Percentiles rank a stretch among this genome's conserved stretches.
Evolutionary conservation across 345 rosid genomes (phyloP).

Genomic region (Conringia planisiliqua): DNA sequence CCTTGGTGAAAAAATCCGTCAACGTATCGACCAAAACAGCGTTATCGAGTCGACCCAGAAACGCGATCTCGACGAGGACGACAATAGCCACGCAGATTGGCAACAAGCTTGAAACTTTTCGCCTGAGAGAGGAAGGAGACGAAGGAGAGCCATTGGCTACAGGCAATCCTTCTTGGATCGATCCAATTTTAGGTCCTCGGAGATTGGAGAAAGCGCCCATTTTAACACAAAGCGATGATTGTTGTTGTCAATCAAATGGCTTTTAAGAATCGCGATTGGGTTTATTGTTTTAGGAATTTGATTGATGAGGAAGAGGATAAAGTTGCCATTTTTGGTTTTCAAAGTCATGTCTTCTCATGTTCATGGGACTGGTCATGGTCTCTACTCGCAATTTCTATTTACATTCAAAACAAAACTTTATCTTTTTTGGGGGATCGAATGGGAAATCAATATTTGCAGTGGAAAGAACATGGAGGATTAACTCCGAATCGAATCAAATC

Average conservation of each 20-base stretch:
- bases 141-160: constrained; percentile 35
- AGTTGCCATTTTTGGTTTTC: neutral
- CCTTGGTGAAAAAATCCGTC: constrained; percentile 44
- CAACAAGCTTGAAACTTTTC: constrained; percentile 59
- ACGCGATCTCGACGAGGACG: constrained; percentile 61
- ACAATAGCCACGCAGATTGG: constrained; percentile 63
- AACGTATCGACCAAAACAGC: constrained; percentile 53
- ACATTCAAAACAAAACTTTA: neutral
- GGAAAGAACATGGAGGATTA: neutral
- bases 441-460: neutral
- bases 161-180: constrained; percentile 39
- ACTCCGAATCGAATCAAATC: neutral
- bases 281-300: neutral
- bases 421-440: neutral
- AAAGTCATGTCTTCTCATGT: neutral
- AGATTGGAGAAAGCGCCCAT: constrained; percentile 56
- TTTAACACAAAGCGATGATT: neutral
- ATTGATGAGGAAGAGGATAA: neutral
- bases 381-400: neutral
- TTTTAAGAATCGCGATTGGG: neutral
- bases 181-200: constrained; percentile 44
- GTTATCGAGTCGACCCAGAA: constrained; percentile 72
- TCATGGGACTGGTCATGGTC: neutral
- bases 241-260: neutral
- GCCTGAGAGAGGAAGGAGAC: constrained; percentile 30